phyloP scores from a whole-genome alignment of 192 early-diverging fungal genomes.

The Pilobolus umbonatus region DNA sequence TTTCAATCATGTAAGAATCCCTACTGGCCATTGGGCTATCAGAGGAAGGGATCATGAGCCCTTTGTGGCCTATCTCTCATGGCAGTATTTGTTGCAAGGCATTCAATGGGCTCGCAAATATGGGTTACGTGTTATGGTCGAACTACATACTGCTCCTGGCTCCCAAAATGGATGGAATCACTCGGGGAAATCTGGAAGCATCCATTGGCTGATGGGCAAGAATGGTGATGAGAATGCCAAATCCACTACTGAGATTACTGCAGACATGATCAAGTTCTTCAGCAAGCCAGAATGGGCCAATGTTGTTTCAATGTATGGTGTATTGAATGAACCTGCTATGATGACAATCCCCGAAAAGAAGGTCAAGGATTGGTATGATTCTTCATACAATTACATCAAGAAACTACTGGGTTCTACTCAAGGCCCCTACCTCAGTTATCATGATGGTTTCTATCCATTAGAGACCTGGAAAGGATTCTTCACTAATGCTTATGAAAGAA shows the following conservation, averaged over 20 bases:
- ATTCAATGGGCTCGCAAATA: constrained; percentile 62
- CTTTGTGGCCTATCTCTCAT: constrained; percentile 53
- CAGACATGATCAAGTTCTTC: constrained; percentile 51
- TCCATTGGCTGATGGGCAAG: constrained; percentile 42
- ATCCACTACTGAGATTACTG: constrained; percentile 45
- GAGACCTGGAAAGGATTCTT: constrained; percentile 36
- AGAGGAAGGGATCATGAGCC: constrained; percentile 47
- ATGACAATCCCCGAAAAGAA: constrained; percentile 18
- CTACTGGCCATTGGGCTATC: constrained; percentile 69
- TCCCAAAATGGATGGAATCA: constrained; percentile 71
- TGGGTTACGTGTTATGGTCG: constrained; percentile 60
- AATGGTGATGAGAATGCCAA: constrained; percentile 42
- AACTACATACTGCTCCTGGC: constrained; percentile 67
- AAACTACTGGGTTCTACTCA: constrained; percentile 24
- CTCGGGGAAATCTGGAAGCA: constrained; percentile 35
- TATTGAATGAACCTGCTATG: constrained; percentile 46
- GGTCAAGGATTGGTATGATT: constrained; percentile 39
- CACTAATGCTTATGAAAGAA: constrained; percentile 26
- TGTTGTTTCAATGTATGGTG: constrained; percentile 44
- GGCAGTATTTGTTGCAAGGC: constrained; percentile 49
- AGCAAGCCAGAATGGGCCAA: constrained; percentile 39
- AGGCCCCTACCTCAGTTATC: constrained; percentile 32
- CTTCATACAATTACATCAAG: constrained; percentile 34
- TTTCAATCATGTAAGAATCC: constrained; percentile 67
- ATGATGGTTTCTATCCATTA: constrained; percentile 43